Evolutionary conservation across 2,329 filamentous ascomycete genomes (phyloP).

Genomic region (Magnaporthiopsis rhizophila): DNA sequence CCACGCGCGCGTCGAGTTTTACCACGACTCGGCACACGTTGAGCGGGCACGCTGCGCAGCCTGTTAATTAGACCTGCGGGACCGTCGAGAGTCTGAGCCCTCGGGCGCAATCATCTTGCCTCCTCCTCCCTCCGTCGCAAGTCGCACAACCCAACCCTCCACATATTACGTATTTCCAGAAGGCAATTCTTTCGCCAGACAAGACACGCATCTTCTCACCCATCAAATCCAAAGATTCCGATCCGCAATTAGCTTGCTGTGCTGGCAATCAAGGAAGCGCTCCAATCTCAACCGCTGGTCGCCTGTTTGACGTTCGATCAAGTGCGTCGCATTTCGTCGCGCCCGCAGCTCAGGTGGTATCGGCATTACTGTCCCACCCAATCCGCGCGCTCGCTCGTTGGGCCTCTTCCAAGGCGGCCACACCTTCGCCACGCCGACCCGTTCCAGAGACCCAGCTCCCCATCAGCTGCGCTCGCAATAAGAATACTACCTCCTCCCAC

Average conservation of each 20-base stretch:
- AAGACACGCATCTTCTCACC: neutral
- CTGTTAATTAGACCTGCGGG: conserved; percentile 13
- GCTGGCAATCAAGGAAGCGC: neutral
- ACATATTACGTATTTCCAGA: neutral
- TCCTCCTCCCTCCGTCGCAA: conserved; percentile 6
- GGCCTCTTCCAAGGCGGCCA: conserved; percentile 8
- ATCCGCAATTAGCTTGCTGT: neutral
- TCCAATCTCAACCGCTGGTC: neutral
- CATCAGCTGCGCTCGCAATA: conserved; percentile 7
- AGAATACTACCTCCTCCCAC: conserved; percentile 7
- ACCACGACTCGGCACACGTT: conserved; percentile 21
- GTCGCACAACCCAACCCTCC: neutral
- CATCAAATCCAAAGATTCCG: neutral
- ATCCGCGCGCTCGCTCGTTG: neutral
- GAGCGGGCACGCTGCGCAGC: conserved; percentile 8
- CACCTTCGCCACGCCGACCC: conserved; percentile 8
- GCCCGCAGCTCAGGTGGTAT: neutral
- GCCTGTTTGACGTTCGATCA: neutral
- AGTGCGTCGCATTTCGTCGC: neutral
- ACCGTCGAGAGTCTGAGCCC: conserved; percentile 17
- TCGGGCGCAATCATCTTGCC: conserved; percentile 13
- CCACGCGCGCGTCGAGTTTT: conserved; percentile 15
- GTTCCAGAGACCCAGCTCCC: conserved; percentile 4
- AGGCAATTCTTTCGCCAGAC: neutral
- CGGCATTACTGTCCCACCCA: conserved; percentile 2